Conservation (phyloP, 2,329 filamentous ascomycete species). For the Parasarocladium wereldwijsianum region DNA sequence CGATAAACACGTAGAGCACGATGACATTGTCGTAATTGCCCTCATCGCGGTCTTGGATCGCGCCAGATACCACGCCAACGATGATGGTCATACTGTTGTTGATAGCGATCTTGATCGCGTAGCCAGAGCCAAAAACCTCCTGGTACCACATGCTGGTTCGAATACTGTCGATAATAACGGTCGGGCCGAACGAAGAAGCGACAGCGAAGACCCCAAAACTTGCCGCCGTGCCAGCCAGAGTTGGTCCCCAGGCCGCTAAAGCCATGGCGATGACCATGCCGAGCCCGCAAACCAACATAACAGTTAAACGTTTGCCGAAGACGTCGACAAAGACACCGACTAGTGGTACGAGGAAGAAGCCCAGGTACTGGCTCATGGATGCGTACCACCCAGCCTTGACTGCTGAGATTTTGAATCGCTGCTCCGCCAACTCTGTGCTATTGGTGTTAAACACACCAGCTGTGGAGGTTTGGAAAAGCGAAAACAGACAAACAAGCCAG, state of each 20-base stretch:
- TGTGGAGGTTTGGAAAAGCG: constrained; percentile 36
- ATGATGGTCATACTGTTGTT: constrained; percentile 42
- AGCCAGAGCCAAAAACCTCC: constrained; percentile 35
- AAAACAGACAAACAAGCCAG: constrained; percentile 32
- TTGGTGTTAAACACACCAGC: constrained; percentile 35
- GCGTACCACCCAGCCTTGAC: constrained; percentile 41
- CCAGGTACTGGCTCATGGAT: constrained; percentile 29
- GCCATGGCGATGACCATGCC: constrained; percentile 32
- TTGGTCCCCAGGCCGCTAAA: constrained; percentile 30
- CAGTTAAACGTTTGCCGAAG: constrained; percentile 29
- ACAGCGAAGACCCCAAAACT: constrained; percentile 37
- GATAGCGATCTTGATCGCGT: constrained; percentile 36
- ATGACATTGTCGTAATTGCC: constrained; percentile 33
- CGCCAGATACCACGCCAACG: constrained; percentile 31
- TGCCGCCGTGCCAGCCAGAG: constrained; percentile 31
- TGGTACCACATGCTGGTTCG: constrained; percentile 36
- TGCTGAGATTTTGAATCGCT: constrained; percentile 32
- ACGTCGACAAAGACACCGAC: constrained; percentile 36
- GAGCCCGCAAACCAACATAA: constrained; percentile 25
- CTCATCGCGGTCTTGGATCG: constrained; percentile 33
- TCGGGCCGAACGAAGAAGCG: constrained; percentile 30
- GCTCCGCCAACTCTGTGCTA: constrained; percentile 39
- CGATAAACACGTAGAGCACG: constrained; percentile 32
- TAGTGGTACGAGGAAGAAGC: constrained; percentile 37
- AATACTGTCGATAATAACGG: constrained; percentile 35